These are phyloP conservation scores for Adansonia grandidieri DNA, from an alignment of 441 rosid species.

Conservation along the genomic window DNA sequence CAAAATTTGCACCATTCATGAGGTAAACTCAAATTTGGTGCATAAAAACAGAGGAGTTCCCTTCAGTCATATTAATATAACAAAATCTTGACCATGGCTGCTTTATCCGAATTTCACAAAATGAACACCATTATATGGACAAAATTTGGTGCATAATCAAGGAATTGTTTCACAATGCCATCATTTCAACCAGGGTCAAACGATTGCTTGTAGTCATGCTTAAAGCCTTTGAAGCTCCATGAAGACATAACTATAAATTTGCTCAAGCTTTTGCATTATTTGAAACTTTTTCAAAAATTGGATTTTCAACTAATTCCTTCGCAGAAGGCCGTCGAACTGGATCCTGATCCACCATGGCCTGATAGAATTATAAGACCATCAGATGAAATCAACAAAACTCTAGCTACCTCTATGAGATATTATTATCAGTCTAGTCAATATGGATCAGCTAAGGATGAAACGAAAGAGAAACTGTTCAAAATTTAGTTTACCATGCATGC, in stretches of 20 bases:
- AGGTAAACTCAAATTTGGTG: background rate
- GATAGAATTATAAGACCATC: constrained; percentile 34
- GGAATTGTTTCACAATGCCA: background rate
- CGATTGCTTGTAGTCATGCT: constrained; percentile 12
- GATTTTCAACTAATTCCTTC: constrained; percentile 60
- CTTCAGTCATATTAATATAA: constrained; percentile 3
- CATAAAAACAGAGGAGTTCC: background rate
- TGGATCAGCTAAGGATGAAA: background rate
- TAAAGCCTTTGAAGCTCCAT: constrained; percentile 22
- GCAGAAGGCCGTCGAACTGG: constrained; percentile 80
- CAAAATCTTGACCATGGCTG: background rate
- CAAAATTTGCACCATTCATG: constrained; percentile 24
- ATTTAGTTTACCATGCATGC: no score
- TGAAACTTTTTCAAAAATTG: constrained; percentile 55
- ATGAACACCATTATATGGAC: constrained; percentile 23
- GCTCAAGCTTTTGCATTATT: constrained; percentile 33
- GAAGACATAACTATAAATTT: background rate
- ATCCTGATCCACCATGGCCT: constrained; percentile 82
- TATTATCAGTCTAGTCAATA: background rate
- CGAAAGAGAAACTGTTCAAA: background rate
- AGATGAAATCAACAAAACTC: constrained; percentile 23
- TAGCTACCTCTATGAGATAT: background rate
- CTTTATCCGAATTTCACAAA: constrained; percentile 30
- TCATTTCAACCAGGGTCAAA: background rate
- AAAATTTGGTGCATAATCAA: constrained; percentile 37